Evolutionary conservation across 2,329 filamentous ascomycete species (phyloP), one percentile per base, ranked within the genome.

Genomic region (Sporothrix euskadiensis): DNA sequence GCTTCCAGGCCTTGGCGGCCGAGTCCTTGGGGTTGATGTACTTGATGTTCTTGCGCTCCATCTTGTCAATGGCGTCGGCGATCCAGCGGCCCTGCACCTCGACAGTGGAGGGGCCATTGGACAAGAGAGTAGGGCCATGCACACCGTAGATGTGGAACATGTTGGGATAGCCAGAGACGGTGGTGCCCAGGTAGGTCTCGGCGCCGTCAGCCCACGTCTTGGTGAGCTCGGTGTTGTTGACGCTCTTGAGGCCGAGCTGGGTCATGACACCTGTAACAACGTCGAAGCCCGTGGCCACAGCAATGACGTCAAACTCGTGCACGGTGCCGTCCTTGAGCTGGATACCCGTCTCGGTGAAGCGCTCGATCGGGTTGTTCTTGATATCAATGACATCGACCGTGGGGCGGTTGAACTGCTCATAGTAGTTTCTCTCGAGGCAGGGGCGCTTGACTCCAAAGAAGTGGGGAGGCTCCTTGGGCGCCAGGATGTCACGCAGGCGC

Each of bases 1-100:
- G 94, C 0, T 94, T 97, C 35, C 97, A 84, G 0, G 94, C 94
- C 83, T 97, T 94, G 49, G 94, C 94, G 0, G 93, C 97, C 71
- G 97, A 85, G 80, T 97, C 94, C 77, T 92, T 88, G 35, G 92
- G 88, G 4, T 92, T 90, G 19, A 73, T 84, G 71, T 84, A 85
- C 76, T 83, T 84, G 78, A 88, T 81, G 0, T 79, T 78, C 56
- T 86, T 80, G 1, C 77, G 75, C 75, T 83, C 79, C 75, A 88
- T 85, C 78, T 87, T 83, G 49, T 82, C 79, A 71, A 90, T 86
- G 59, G 79, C 78, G 65, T 87, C 84, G 19, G 82, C 81, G 72
- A 89, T 85, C 87, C 86, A 90, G 0, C 86, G 81, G 1, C 87
- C 88, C 76, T 90, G 88, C 0, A 87, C 77, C 75, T 89, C 86